A percentile compares a stretch with the other conserved stretches of the same genome.
phyloP scores from a whole-genome alignment of 371 early-diverging fungal species.

The Nosema muscidifuracis region DNA sequence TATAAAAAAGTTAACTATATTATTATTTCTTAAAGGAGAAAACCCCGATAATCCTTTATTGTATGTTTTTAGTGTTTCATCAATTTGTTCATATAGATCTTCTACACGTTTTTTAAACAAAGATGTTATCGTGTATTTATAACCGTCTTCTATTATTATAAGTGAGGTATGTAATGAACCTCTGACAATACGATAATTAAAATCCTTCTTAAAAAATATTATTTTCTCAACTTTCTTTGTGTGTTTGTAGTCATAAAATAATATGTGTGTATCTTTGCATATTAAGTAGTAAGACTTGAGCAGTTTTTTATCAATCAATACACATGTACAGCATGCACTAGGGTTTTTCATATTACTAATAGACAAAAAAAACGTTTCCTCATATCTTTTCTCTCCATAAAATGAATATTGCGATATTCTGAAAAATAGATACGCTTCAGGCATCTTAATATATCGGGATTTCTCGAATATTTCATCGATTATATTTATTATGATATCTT shows the following conservation, averaged over 20 bases:
- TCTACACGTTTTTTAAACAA: not conserved
- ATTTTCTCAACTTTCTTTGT: slow-evolving; percentile 4
- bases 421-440: slow-evolving; percentile 14
- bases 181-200: not conserved
- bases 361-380: slow-evolving; percentile 26
- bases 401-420: slow-evolving; percentile 18
- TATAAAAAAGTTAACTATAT: slow-evolving; percentile 67
- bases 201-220: not conserved
- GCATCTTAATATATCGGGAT: not conserved
- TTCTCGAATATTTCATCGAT: slow-evolving; percentile 6
- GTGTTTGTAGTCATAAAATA: slow-evolving; percentile 20
- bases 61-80: not conserved
- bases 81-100: slow-evolving; percentile 5
- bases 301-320: not conserved
- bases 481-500: slow-evolving; percentile 7
- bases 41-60: not conserved
- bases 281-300: slow-evolving; percentile 14
- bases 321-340: not conserved
- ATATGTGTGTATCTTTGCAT: slow-evolving; percentile 10
- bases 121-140: slow-evolving; percentile 8
- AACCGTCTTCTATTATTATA: slow-evolving; percentile 47
- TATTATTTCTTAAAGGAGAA: not conserved
- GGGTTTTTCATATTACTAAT: not conserved
- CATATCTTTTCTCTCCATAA: slow-evolving; percentile 27
- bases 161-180: not conserved